A percentile compares a stretch with the other conserved stretches of the same genome.
phyloP scores from a whole-genome alignment of 176 grass and related monocot genomes.

The Alloteropsis semialata region DNA sequence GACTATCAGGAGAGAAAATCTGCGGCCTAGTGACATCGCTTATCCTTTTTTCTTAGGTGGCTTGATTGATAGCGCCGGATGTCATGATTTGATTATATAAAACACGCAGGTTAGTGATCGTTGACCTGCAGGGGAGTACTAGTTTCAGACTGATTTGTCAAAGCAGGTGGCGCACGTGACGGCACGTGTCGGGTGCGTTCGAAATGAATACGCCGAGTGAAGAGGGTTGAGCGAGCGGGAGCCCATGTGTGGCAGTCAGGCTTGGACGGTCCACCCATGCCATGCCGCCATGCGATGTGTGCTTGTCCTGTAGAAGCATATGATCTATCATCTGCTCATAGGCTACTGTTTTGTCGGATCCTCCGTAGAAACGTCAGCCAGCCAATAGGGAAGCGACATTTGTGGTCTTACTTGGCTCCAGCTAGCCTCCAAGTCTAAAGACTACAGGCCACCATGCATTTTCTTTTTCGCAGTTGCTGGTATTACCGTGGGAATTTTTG shows the following conservation, averaged over 20 bases:
- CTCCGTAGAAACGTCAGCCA: background rate
- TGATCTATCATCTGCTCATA: background rate
- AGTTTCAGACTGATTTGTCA: background rate
- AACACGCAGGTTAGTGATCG: background rate
- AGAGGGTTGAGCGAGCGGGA: background rate
- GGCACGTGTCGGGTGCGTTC: background rate
- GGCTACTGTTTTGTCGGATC: background rate
- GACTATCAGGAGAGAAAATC: background rate
- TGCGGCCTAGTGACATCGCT: background rate
- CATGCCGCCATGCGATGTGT: background rate
- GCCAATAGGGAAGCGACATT: background rate
- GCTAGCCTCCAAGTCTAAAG: too few relatives aligned
- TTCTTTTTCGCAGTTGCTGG: too few relatives aligned
- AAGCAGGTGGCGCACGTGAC: slow-evolving; percentile 18
- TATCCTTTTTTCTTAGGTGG: background rate
- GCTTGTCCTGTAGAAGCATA: background rate
- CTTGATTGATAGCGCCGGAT: background rate
- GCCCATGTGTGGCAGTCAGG: background rate
- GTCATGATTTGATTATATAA: background rate
- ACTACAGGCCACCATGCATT: too few relatives aligned
- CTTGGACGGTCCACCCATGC: slow-evolving; percentile 4
- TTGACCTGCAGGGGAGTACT: background rate
- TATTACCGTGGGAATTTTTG: too few relatives aligned
- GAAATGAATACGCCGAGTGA: background rate
- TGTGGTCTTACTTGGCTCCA: too few relatives aligned